These are phyloP conservation scores for Lentithecium fluviatile DNA, from an alignment of 495 filamentous ascomycete species.

Conservation along the genomic window DNA sequence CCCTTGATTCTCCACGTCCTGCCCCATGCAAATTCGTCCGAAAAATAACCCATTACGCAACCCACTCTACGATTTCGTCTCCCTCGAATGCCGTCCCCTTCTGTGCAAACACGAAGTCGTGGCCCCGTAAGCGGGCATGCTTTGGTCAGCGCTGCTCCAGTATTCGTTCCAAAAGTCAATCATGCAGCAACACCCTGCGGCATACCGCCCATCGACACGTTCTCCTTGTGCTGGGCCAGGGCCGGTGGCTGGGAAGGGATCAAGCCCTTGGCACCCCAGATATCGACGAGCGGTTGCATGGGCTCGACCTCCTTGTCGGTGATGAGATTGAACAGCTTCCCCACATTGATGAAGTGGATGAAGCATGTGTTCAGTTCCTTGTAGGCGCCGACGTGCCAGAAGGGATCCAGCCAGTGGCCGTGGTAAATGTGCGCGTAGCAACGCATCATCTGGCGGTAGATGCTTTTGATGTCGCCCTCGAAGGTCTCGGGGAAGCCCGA, in stretches of 20 bases:
- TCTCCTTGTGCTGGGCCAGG: constrained; percentile 12
- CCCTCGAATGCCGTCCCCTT: no score
- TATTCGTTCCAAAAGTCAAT: neutral
- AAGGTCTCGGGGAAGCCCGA: constrained; percentile 87
- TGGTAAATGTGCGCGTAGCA: constrained; percentile 86
- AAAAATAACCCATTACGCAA: no score
- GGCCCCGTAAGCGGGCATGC: no score
- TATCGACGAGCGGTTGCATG: constrained; percentile 87
- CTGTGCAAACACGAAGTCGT: no score
- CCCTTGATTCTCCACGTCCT: no score
- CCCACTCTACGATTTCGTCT: no score
- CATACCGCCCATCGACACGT: constrained; percentile 5
- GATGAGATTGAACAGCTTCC: constrained; percentile 78
- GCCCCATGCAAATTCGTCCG: no score
- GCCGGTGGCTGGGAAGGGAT: constrained; percentile 52
- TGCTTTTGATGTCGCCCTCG: constrained; percentile 79
- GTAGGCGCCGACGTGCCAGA: constrained; percentile 84
- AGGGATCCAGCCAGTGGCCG: constrained; percentile 76
- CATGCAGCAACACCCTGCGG: constrained; percentile 15
- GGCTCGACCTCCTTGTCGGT: constrained; percentile 83
- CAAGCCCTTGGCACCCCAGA: constrained; percentile 81
- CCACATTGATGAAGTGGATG: constrained; percentile 87
- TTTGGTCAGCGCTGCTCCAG: no score
- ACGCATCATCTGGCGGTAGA: constrained; percentile 96
- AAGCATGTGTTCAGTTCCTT: constrained; percentile 94